Evolutionary conservation across 257 asterid genomes (phyloP).

Genomic region (Solanum gracilifrons): DNA sequence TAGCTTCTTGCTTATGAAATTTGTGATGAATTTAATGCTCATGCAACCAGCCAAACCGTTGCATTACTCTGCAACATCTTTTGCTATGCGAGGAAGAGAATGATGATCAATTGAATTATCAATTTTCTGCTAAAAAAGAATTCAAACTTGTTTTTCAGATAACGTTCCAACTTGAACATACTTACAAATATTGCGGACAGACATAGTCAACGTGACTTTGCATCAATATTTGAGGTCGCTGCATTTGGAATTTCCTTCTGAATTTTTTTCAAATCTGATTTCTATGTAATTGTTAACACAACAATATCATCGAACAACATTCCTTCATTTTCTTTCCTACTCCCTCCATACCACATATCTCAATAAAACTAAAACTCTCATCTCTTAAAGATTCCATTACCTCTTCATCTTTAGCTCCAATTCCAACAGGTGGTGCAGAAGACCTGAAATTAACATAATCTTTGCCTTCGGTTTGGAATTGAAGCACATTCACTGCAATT

Average conservation of each 20-base stretch:
- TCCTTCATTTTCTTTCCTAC: not conserved
- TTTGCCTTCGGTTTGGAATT: not conserved
- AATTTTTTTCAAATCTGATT: too few relatives aligned
- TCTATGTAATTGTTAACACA: not conserved
- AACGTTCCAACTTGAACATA: not conserved
- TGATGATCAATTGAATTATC: not conserved
- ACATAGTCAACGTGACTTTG: not conserved
- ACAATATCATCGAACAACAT: not conserved
- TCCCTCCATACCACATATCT: not conserved
- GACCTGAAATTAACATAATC: not conserved
- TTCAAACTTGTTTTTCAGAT: not conserved
- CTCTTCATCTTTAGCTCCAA: not conserved
- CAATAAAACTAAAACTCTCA: not conserved
- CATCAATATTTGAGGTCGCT: not conserved
- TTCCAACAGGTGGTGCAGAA: not conserved
- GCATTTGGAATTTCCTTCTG: too few relatives aligned
- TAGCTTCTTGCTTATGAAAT: not conserved
- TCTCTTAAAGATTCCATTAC: not conserved
- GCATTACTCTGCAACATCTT: not conserved
- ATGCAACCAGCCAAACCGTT: not conserved
- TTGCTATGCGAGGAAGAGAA: not conserved
- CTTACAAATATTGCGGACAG: fast-evolving
- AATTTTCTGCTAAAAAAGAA: not conserved
- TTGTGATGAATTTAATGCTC: not conserved
- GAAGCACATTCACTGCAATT: not conserved